Evolutionary conservation across 345 rosid species (phyloP), one percentile per base, ranked within the genome.

Genomic region (Gynandropsis gynandra): DNA sequence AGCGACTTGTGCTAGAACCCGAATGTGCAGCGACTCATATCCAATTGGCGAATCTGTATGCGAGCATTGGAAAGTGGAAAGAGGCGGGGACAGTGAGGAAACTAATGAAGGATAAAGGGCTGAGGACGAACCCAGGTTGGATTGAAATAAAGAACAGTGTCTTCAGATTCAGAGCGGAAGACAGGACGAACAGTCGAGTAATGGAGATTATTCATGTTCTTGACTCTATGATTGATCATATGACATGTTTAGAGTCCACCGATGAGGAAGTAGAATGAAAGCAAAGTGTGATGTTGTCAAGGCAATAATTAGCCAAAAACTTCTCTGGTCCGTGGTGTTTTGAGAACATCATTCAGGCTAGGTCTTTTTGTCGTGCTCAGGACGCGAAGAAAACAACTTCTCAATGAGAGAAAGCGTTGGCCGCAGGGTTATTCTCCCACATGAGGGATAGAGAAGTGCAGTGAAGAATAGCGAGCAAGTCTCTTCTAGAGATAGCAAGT

Each of bases 91-190:
- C 62, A 47, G 72, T 80, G 60, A 77, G 96, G 71, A 90, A 84
- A 31, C 29, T 56, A 65, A 90, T 90, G 89, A 84, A 90, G 72
- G 96, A 90, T 55, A 73, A 56, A 63, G 77, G 85, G 33, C 71
- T 87, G 40, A 80, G 45, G 70, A 79, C 85, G 7, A 73, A 47
- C 62, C 80, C 93, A 7, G 95, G 96, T n/a, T 87, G 96, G 96
- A 74, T 87, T 31, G 96, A 90, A 70, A 78, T 84, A 33, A 75
- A 74, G 67, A 76, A 87, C 46, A 50, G 66, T 48, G 78, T 79
- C 45, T 64, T 67, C 56, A 73, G 76, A 65, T 90, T 90, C 47
- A 73, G 72, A 72, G 95, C 83, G 48, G 89, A 84, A 65, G 92
- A 87, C 56, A 50, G 68, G 41, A 72, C 83, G 9, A 76, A 65